Evolutionary conservation across 225 moss, liverwort and hornwort genomes (phyloP).

Genomic region (Lunularia cruciata): DNA sequence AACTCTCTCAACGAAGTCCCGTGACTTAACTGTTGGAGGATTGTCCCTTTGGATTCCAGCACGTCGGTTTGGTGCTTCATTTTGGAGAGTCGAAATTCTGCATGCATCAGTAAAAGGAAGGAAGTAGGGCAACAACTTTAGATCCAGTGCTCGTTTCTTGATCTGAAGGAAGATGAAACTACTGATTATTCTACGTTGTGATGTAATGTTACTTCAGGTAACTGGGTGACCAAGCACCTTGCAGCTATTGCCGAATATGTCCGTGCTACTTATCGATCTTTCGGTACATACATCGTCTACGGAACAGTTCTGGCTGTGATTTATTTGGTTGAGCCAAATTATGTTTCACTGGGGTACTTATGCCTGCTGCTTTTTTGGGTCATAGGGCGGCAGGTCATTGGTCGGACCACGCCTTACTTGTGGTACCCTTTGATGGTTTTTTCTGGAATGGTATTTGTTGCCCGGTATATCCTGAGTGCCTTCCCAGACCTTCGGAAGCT

Average conservation of each 20-base stretch:
- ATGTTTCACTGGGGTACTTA: conserved; percentile 78
- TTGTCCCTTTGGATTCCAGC: too few species aligned
- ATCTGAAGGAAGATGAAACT: too few species aligned
- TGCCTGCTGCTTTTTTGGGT: conserved; percentile 89
- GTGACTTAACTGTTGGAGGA: too few species aligned
- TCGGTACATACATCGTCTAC: conserved; percentile 89
- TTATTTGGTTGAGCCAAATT: conserved; percentile 70
- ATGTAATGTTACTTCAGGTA: conserved; percentile 53
- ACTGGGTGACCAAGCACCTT: conserved; percentile 84
- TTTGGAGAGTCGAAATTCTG: too few species aligned
- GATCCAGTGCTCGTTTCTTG: too few species aligned
- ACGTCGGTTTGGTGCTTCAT: too few species aligned
- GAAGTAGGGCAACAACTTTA: too few species aligned
- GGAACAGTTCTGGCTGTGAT: conserved; percentile 86
- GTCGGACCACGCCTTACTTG: conserved; percentile 55
- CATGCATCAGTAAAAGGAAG: too few species aligned
- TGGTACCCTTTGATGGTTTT: conserved; percentile 89
- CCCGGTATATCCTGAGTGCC: conserved; percentile 69
- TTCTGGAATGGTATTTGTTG: conserved; percentile 65
- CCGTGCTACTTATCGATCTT: conserved; percentile 77
- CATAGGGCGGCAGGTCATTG: conserved; percentile 75
- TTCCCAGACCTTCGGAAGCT: conserved; percentile 69
- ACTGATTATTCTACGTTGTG: too few species aligned
- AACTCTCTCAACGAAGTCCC: too few species aligned
- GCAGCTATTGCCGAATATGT: conserved; percentile 67